Percentiles rank a stretch among this genome's conserved stretches.
phyloP scores from a whole-genome alignment of 225 moss, liverwort and hornwort species.

The Rhytidiadelphus loreus region DNA sequence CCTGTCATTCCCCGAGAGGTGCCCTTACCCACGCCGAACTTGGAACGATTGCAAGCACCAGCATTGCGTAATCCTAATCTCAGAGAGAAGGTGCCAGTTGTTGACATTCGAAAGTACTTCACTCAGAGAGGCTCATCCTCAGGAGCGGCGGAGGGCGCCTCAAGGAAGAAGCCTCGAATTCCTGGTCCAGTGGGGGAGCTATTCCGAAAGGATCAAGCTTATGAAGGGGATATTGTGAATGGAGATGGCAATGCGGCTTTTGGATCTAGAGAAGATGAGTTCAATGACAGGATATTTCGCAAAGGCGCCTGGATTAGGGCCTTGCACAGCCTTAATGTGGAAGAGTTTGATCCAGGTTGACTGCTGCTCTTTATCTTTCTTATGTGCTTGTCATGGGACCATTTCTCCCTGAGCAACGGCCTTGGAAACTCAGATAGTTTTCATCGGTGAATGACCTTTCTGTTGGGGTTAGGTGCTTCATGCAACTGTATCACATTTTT shows the following conservation, averaged over 20 bases:
- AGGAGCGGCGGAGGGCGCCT: neutral
- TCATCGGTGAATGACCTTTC: neutral
- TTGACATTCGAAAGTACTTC: constrained; percentile 33
- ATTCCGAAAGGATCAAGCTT: neutral
- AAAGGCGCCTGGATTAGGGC: constrained; percentile 70
- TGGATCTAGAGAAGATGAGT: neutral
- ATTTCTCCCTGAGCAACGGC: neutral
- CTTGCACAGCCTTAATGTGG: constrained; percentile 47
- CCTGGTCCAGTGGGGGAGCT: constrained; percentile 44
- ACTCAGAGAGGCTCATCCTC: constrained; percentile 1
- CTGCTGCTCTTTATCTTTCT: neutral
- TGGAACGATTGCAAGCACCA: neutral
- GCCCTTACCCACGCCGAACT: neutral
- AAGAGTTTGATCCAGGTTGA: constrained; percentile 41
- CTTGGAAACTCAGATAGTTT: neutral
- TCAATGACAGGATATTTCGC: constrained; percentile 33
- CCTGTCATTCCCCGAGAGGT: neutral
- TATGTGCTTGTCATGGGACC: neutral
- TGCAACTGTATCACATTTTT: neutral
- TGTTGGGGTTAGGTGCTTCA: neutral
- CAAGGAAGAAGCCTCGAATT: constrained; percentile 29
- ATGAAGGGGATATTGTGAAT: neutral
- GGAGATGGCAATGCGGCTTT: neutral
- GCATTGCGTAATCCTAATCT: neutral
- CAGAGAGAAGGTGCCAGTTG: constrained; percentile 5